Base-by-base conservation (phyloP, 2,329 filamentous ascomycete genomes). In the Aspergillus nomiae region DNA sequence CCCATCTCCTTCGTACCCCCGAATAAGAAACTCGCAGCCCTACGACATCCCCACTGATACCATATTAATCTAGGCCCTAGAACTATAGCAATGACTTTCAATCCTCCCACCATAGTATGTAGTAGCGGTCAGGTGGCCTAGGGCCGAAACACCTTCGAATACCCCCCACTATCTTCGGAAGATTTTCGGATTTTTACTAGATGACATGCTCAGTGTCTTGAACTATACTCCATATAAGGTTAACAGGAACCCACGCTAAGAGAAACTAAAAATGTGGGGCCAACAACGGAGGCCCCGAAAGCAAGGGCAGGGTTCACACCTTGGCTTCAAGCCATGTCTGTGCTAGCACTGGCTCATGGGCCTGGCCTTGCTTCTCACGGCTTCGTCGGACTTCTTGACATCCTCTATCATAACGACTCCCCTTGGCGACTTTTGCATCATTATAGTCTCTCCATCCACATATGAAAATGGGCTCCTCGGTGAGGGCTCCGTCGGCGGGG, bases 1-100 rank as follows among this genome's bases (percentile, higher is more conserved):
- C 5, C 14, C 16, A 36, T 7, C 2, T 3, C 0, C 14, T 7
- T 36, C 0, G 6, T 3, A n/a, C n/a, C 19, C 16, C 38, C 14
- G 16, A 8, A 36, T 7, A 36, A 16, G 14, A 41, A 0, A 41
- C 38, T n/a, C 21, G 2, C 21, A 24, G 34, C 38, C 38, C 1
- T n/a, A 41, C 1, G 7, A n/a, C 19, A 10, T n/a, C 38, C 8
- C 7, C 19, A 41, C 8, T 19, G 3, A 10, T 19, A n/a, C 8
- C 7, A 41, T 41, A 10, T n/a, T 10, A 41, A n/a, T n/a, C 10
- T 19, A 41, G 0, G 1, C 7, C 8, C 16, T n/a, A 4, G 38
- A 41, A 10, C 38, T n/a, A 41, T 41, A n/a, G 4, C 5, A 8
- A 36, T 36, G 3, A 3, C 3, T 36, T 6, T 16, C 2, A 16